Base-by-base conservation (phyloP, 73 alveolate species). In the Paramecium sonneborni region DNA sequence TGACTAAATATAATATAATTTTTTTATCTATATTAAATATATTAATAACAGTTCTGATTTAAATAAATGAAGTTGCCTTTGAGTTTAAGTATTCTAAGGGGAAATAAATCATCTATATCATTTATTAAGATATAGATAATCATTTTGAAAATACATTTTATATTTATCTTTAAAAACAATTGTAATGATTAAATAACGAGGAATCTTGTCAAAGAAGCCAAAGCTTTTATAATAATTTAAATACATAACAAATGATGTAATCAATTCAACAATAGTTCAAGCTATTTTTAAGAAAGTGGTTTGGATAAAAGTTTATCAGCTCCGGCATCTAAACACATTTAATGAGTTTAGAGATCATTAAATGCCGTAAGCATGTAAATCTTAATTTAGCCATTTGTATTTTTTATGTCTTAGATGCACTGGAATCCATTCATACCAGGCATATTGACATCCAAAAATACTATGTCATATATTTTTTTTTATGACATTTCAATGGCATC, bases 341-440 rank as follows among this genome's bases (percentile, higher is more conserved):
- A 20, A 3, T 43, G 24, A 43, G 90, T 79, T 10, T 79, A 15
- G 14, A 46, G 14, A 23, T 79, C 90, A 24, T 32, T 46, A 10
- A 44, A 79, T 6, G 90, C 90, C 1, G 90, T 43, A 8, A 39
- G 21, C 41, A 79, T 79, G 38, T 41, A 79, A 23, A 79, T 44
- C 41, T 38, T 44, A 10, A 46, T 26, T 5, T 44, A 12, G 15
- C 12, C 5, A 20, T 21, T 34, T 2, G 9, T 41, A 3, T 9
- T 6, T 79, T 34, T 79, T 3, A 79, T 43, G 15, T 79, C 37
- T 24, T 34, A 3, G 5, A 79, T 30, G 18, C 90, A 79, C 21
- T 38, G n/a, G 9, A 79, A 23, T 20, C 90, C 90, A 79, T 79
- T 79, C 52, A 39, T 10, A 6, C 72, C 74, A 23, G 90, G 90